Percentiles rank a stretch among this genome's conserved stretches.
These are phyloP conservation scores for Candida freyschussii DNA, from an alignment of 1,139 yeast genomes.

Conservation along the genomic window DNA sequence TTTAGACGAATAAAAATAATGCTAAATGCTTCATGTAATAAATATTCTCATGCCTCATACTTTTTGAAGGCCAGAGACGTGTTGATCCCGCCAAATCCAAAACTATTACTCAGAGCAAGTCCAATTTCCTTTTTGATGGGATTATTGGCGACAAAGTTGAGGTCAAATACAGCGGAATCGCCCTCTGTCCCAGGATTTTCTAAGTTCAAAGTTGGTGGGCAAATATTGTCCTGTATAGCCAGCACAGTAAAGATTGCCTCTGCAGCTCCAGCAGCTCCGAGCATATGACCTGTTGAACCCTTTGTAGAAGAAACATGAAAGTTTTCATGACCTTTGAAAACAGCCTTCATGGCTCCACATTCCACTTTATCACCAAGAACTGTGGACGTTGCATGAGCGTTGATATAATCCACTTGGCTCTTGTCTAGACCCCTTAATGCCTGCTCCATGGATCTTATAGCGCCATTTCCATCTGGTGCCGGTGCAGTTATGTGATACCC, in stretches of 20 bases:
- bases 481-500: constrained; percentile 95
- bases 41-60: constrained; percentile 16
- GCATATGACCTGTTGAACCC: constrained; percentile 87
- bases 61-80: constrained; percentile 56
- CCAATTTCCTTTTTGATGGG: constrained; percentile 37
- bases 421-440: constrained; percentile 50
- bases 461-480: constrained; percentile 76
- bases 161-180: constrained; percentile 39
- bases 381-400: constrained; percentile 98
- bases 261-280: constrained; percentile 96
- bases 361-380: constrained; percentile 87
- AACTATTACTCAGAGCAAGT: constrained; percentile 79
- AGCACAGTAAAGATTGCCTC: constrained; percentile 79
- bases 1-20: too few relatives aligned
- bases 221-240: constrained; percentile 48
- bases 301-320: constrained; percentile 74
- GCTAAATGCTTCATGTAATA: neutral
- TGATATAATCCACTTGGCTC: constrained; percentile 61
- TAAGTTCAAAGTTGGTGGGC: constrained; percentile 84
- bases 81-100: constrained; percentile 98
- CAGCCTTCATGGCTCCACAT: constrained; percentile 59
- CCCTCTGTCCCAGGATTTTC: constrained; percentile 43
- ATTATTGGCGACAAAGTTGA: constrained; percentile 57
- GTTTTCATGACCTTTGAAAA: constrained; percentile 36
- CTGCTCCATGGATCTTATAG: constrained; percentile 73